Evolutionary conservation across 2,329 filamentous ascomycete genomes (phyloP).

Genomic region (Bipolaris sorokiniana): DNA sequence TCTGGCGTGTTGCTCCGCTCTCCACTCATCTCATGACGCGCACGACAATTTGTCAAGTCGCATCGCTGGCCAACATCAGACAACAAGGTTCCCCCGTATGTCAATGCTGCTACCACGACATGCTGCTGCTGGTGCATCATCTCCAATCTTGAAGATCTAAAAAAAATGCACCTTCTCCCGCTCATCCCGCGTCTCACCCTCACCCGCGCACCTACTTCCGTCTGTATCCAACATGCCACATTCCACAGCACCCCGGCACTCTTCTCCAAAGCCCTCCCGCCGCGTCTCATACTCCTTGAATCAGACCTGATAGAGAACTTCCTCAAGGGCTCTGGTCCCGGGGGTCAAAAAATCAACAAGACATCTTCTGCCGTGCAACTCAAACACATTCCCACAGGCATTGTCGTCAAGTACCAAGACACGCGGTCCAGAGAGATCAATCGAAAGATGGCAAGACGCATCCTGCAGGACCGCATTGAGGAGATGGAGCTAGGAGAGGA

Average conservation of each 20-base stretch:
- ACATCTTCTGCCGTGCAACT: constrained; percentile 94
- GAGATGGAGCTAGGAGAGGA: constrained; percentile 72
- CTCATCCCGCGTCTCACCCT: constrained; percentile 12
- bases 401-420: constrained; percentile 92
- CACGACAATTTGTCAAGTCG: background rate
- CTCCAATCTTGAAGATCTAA: constrained; percentile 12
- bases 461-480: constrained; percentile 81
- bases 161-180: constrained; percentile 18
- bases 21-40: constrained; percentile 5
- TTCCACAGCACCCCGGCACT: constrained; percentile 24
- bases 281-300: constrained; percentile 76
- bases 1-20: background rate
- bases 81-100: background rate
- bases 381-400: constrained; percentile 85
- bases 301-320: constrained; percentile 82
- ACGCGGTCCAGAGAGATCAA: constrained; percentile 89
- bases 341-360: constrained; percentile 99
- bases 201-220: constrained; percentile 4
- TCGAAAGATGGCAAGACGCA: constrained; percentile 77
- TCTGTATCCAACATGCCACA: constrained; percentile 19
- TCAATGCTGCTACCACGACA: constrained; percentile 24
- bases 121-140: constrained; percentile 12
- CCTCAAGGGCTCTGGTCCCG: constrained; percentile 88
- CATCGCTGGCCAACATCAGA: background rate
- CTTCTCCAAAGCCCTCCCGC: constrained; percentile 58